phyloP scores from a whole-genome alignment of 306 rosid species.

The Phaseolus lunatus region DNA sequence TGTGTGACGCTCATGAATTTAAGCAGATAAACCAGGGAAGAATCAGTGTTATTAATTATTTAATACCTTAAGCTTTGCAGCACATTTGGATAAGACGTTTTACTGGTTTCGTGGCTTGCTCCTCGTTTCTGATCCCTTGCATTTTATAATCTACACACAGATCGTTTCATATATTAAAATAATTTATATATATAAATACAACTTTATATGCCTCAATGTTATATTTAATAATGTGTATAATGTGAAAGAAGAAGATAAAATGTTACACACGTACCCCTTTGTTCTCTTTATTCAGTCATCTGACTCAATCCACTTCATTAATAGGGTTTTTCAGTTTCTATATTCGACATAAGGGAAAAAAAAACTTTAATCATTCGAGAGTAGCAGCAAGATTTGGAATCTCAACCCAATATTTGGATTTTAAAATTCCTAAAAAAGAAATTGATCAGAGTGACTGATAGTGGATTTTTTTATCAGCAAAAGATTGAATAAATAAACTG shows the following conservation, averaged over 20 bases:
- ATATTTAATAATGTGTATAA: not conserved
- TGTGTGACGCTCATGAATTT: not conserved
- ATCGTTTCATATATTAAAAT: not conserved
- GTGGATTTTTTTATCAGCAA: no score
- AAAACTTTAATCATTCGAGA: not conserved
- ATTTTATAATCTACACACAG: no score
- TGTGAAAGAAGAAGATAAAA: not conserved
- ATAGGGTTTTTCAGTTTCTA: not conserved
- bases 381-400: not conserved
- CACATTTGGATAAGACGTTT: constrained; percentile 18
- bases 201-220: not conserved
- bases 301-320: not conserved
- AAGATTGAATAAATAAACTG: no score
- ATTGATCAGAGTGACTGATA: no score
- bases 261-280: not conserved
- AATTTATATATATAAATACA: not conserved
- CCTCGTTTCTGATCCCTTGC: not conserved
- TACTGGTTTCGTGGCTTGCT: not conserved
- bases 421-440: no score
- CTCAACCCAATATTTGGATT: no score
- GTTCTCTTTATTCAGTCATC: not conserved
- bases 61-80: constrained; percentile 15
- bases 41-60: not conserved
- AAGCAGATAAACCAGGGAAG: not conserved
- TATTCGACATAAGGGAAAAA: not conserved